phyloP scores from a whole-genome alignment of 345 rosid genomes.

The Ceriops tagal region DNA sequence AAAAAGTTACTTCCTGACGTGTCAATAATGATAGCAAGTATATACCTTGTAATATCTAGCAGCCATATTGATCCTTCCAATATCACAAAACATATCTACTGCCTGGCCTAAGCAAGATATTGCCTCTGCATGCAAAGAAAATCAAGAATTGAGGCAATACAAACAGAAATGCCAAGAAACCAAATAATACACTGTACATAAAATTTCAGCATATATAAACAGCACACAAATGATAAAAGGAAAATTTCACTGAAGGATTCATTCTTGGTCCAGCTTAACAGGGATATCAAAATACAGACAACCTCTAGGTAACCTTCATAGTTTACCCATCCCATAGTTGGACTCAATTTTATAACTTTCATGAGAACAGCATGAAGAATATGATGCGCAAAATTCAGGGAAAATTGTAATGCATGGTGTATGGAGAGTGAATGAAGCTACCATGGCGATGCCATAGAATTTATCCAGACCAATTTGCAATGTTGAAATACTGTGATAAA shows the following conservation, averaged over 20 bases:
- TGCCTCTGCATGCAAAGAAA: slow-evolving; percentile 58
- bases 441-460: not conserved
- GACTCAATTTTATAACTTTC: not conserved
- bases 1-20: not conserved
- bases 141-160: not conserved
- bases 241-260: not conserved
- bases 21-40: not conserved
- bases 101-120: slow-evolving; percentile 87
- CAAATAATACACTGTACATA: not conserved
- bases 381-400: not conserved
- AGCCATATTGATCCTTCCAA: slow-evolving; percentile 97
- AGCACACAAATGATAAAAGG: not conserved
- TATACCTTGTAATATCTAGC: slow-evolving; percentile 92
- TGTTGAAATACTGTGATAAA: not conserved
- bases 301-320: no score
- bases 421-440: not conserved
- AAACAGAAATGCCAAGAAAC: not conserved
- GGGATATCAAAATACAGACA: not conserved
- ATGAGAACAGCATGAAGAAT: not conserved
- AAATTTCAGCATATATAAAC: not conserved
- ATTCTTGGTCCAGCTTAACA: not conserved
- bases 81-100: slow-evolving; percentile 74
- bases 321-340: not conserved
- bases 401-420: not conserved
- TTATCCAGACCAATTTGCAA: not conserved